Evolutionary conservation across 306 rosid genomes (phyloP).

Genomic region (Fragaria nilgerrensis): DNA sequence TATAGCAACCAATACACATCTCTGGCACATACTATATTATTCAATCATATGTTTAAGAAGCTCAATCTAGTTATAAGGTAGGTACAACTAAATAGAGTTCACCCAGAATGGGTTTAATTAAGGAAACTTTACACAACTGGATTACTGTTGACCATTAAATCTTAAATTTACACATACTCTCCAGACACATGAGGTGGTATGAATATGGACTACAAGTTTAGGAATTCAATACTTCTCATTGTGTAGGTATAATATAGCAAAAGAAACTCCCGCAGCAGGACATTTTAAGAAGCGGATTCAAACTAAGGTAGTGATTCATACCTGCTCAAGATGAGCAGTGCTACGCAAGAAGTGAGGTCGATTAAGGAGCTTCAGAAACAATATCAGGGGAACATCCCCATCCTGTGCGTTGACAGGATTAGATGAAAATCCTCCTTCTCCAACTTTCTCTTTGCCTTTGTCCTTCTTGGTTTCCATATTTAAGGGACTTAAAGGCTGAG

Average conservation of each 20-base stretch:
- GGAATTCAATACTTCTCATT: not conserved
- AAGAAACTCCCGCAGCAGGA: not conserved
- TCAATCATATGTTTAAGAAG: not conserved
- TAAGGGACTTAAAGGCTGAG: slow-evolving; percentile 45
- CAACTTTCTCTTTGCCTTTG: slow-evolving; percentile 89
- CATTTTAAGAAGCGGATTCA: not conserved
- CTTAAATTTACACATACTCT: not conserved
- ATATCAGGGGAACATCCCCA: slow-evolving; percentile 60
- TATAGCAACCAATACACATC: not conserved
- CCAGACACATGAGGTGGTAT: not conserved
- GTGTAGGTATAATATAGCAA: not conserved
- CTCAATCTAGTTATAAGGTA: not conserved
- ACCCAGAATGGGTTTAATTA: not conserved
- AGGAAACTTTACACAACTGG: not conserved
- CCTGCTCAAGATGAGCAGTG: slow-evolving; percentile 94
- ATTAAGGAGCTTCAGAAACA: slow-evolving; percentile 80
- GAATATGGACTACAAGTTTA: not conserved
- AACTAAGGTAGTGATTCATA: slow-evolving; percentile 6
- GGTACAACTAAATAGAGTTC: not conserved
- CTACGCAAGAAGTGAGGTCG: slow-evolving; percentile 74
- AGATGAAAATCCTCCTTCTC: slow-evolving; percentile 48
- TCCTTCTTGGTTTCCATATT: slow-evolving; percentile 49
- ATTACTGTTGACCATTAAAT: not conserved
- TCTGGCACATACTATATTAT: not conserved
- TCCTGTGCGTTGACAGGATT: slow-evolving; percentile 39